Evolutionary conservation across 768 basidiomycete genomes (phyloP).

Genomic region (Naematelia aurantialba): DNA sequence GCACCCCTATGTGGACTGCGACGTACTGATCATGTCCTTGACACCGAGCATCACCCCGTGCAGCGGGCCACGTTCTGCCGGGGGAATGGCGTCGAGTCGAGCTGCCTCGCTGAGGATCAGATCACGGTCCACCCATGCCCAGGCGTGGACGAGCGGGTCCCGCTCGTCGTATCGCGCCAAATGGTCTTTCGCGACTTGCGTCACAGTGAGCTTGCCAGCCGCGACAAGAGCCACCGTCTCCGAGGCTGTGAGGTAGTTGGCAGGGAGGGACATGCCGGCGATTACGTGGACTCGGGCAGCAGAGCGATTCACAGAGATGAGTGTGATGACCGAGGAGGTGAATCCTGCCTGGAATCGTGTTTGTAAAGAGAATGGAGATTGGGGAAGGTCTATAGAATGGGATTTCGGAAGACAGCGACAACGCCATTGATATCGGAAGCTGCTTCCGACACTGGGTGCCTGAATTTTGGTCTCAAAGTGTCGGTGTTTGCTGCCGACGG

Average conservation of each 20-base stretch:
- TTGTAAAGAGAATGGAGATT: no score
- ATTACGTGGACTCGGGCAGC: no score
- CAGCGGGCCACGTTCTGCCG: slow-evolving; percentile 26
- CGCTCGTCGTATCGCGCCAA: slow-evolving; percentile 26
- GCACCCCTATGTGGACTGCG: not conserved
- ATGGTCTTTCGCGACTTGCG: slow-evolving; percentile 24
- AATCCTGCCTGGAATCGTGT: no score
- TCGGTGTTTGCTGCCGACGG: no score
- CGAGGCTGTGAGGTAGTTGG: slow-evolving; percentile 31
- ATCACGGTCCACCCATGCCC: slow-evolving; percentile 28
- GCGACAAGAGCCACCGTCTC: slow-evolving; percentile 23
- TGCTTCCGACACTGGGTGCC: not conserved
- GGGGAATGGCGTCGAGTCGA: slow-evolving; percentile 25
- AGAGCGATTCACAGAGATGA: no score
- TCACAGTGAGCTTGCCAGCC: slow-evolving; percentile 16
- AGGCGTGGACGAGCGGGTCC: slow-evolving; percentile 21
- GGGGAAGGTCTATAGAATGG: no score
- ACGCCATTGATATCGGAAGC: not conserved
- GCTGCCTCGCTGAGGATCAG: slow-evolving; percentile 22
- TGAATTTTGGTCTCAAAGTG: not conserved
- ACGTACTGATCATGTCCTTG: slow-evolving; percentile 39
- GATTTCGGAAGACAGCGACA: not conserved
- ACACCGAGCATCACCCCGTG: slow-evolving; percentile 33
- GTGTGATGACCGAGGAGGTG: no score
- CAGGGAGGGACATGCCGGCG: slow-evolving; percentile 1